Evolutionary conservation across 306 rosid species (phyloP), one percentile per base, ranked within the genome.

Genomic region (Inga laurina): DNA sequence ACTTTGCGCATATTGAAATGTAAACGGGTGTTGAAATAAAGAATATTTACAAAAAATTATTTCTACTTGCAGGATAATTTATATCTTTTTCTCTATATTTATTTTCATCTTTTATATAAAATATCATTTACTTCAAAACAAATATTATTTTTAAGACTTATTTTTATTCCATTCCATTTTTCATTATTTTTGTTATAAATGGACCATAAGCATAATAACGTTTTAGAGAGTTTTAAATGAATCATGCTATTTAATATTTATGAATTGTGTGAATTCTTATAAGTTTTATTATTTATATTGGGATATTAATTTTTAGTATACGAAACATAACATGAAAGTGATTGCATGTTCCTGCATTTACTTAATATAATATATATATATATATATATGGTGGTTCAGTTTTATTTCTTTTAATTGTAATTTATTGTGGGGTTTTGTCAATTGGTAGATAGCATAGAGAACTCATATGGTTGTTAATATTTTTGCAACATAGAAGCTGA

Each of bases 391-490:
- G 1, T 14, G 9, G 59, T 52, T 16, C 59, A 52, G 59, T 52
- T 52, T 34, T 62, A 10, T 27, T 0, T 41, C 46, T 43, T 27
- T 51, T 43, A 43, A 43, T 44, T 59, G 18, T 48, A 46, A 37
- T 72, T 49, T 51, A 27, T 43, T 32, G 34, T 62, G 52, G 27
- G 45, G 43, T 43, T 59, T 41, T 64, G 59, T 72, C 75, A 71
- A 59, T 51, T 76, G 9, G 72, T 49, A 45, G 46, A 46, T 74
- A 24, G 2, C 19, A 51, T 32, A 71, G 79, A 46, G 35, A 43
- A 67, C 54, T 75, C 34, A 27, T 27, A 27, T 27, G 30, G 11
- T 30, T 59, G 11, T 30, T 59, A 81, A 80, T 51, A 84, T 75
- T 72, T 71, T 43, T 34, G 56, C 19, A 65, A 68, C 9, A 13